Base-by-base conservation (phyloP, 306 rosid genomes). In the Geum urbanum region DNA sequence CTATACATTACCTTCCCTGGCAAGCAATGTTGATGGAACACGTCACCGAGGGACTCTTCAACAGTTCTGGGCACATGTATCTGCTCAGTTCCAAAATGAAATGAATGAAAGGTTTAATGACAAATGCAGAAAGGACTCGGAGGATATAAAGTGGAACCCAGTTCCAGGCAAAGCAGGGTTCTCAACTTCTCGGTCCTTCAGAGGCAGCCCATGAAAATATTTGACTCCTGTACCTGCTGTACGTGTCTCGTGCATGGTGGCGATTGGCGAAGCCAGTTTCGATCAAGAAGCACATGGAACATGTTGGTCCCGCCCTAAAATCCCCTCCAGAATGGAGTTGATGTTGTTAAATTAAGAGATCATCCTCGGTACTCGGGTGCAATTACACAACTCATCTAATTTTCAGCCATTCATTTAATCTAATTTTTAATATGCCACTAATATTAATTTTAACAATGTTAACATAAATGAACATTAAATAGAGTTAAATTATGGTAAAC, bases 281-380 rank as follows among this genome's bases (percentile, higher is more conserved):
- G 27, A 24, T 24, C 27, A 24, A 0, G 27, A 24, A 24, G 40
- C 27, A 56, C 27, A 27, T 60, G 46, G 20, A 18, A 66, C 0
- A 11, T 16, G 24, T 48, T 32, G 59, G 71, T 67, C 71, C 71
- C 18, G 13, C 20, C 57, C 57, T 39, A 9, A 11, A 71, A 8
- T 46, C 37, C 37, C 37, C 37, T 32, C 37, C 37, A 32, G 37
- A 32, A 32, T 32, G 37, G 37, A 32, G 37, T 32, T 32, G 37
- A 32, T 32, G 37, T 32, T 32, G 37, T 32, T 32, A 32, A 32
- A 32, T n/a, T n/a, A n/a, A n/a, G n/a, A n/a, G n/a, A n/a, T n/a
- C n/a, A n/a, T n/a, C n/a, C n/a, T n/a, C n/a, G n/a, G n/a, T n/a
- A n/a, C n/a, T n/a, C n/a, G n/a, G n/a, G n/a, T n/a, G n/a, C n/a